Percentiles rank a stretch among this genome's conserved stretches.
Conservation (phyloP, 2,329 filamentous ascomycete species). For the Diplodia seriata region DNA sequence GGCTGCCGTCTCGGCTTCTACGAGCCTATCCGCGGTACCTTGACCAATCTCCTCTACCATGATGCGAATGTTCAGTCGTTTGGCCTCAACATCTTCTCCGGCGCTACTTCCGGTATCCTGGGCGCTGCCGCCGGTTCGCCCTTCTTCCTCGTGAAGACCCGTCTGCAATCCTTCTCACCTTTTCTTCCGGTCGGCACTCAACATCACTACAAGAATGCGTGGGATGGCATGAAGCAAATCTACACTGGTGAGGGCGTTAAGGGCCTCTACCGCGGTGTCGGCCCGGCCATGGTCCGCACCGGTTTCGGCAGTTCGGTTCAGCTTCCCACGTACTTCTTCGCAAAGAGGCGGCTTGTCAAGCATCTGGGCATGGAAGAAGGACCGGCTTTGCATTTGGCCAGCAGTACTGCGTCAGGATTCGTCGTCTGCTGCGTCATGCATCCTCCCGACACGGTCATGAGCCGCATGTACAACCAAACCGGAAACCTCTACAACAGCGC, state of each 20-base stretch:
- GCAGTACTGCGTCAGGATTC: conserved; percentile 88
- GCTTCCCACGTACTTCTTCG: conserved; percentile 97
- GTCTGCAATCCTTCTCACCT: conserved; percentile 90
- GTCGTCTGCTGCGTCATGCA: conserved; percentile 99
- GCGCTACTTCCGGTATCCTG: conserved; percentile 85
- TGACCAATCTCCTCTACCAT: conserved; percentile 74
- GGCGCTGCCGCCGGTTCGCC: conserved; percentile 93
- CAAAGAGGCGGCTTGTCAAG: conserved; percentile 81
- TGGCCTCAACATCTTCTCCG: conserved; percentile 90
- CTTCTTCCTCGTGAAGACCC: conserved; percentile 97
- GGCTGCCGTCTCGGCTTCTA: conserved; percentile 97
- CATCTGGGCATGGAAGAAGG: conserved; percentile 92
- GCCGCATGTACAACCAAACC: conserved; percentile 97
- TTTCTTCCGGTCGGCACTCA: conserved; percentile 97
- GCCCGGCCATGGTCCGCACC: conserved; percentile 92
- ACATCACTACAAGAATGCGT: conserved; percentile 85
- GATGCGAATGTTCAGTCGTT: conserved; percentile 81
- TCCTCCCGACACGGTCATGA: conserved; percentile 98
- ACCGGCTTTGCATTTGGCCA: conserved; percentile 83
- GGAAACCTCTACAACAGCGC: conserved; percentile 95
- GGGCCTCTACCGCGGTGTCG: conserved; percentile 88
- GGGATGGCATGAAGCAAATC: conserved; percentile 83
- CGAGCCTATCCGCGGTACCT: conserved; percentile 81
- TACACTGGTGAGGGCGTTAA: conserved; percentile 76
- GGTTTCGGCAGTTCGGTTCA: conserved; percentile 96